Percentiles rank a stretch among this genome's conserved stretches.
phyloP scores from a whole-genome alignment of 2,329 filamentous ascomycete genomes.

The Karstenula rhodostoma region DNA sequence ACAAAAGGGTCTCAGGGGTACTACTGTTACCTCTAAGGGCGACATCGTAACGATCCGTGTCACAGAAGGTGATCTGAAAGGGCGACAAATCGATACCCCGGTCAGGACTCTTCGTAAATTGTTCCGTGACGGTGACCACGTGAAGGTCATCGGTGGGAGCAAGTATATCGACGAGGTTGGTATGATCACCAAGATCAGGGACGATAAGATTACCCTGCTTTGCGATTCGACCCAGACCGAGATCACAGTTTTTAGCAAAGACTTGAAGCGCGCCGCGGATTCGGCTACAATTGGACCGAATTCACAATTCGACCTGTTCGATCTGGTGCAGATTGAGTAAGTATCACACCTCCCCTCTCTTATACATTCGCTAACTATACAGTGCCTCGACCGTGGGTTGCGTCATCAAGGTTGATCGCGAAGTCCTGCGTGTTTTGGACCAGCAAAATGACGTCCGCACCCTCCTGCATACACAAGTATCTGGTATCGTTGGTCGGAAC shows the following conservation, averaged over 20 bases:
- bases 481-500: conserved; percentile 84
- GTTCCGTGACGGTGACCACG: conserved; percentile 93
- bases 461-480: conserved; percentile 88
- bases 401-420: conserved; percentile 93
- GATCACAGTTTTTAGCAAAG: conserved; percentile 97
- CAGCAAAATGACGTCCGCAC: conserved; percentile 85
- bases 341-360: conserved; percentile 31
- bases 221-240: conserved; percentile 93
- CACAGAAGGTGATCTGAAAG: conserved; percentile 79
- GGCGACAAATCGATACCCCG: conserved; percentile 89
- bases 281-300: conserved; percentile 84
- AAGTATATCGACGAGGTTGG: conserved; percentile 94
- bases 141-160: conserved; percentile 97
- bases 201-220: conserved; percentile 90
- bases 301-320: conserved; percentile 91
- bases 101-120: conserved; percentile 91
- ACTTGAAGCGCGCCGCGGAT: conserved; percentile 91
- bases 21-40: conserved; percentile 82
- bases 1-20: conserved; percentile 89
- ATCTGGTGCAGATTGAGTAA: conserved; percentile 90
- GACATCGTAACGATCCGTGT: conserved; percentile 93
- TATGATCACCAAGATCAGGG: conserved; percentile 92
- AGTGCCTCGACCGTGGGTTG: conserved; percentile 87
- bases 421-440: conserved; percentile 88
- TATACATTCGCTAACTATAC: conserved; percentile 21